phyloP scores from a whole-genome alignment of 805 yeast species.

The Kuraishia capsulata region DNA sequence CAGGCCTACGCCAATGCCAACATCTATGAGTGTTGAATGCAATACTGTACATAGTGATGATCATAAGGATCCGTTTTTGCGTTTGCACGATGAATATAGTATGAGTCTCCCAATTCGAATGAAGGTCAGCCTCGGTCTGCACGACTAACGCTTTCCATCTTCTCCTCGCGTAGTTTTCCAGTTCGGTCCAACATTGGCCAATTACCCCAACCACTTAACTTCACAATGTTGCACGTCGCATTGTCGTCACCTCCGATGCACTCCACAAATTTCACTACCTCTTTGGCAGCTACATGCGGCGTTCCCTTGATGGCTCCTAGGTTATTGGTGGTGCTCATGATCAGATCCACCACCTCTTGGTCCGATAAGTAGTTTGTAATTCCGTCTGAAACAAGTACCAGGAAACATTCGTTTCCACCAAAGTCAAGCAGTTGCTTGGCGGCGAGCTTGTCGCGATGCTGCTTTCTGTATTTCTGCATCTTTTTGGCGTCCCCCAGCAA shows the following conservation, averaged over 20 bases:
- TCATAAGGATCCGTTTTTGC: no score
- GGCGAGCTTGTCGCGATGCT: constrained; percentile 11
- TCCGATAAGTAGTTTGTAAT: constrained; percentile 73
- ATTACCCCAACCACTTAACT: constrained; percentile 86
- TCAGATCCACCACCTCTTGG: constrained; percentile 85
- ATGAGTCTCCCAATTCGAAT: neutral
- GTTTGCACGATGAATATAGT: no score
- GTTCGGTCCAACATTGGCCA: constrained; percentile 86
- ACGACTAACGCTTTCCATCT: constrained; percentile 24
- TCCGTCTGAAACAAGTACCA: constrained; percentile 83
- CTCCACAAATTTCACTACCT: constrained; percentile 74
- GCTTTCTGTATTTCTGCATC: constrained; percentile 22
- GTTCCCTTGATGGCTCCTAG: constrained; percentile 64
- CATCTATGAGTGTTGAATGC: no score
- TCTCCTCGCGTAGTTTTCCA: constrained; percentile 69
- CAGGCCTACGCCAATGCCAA: no score
- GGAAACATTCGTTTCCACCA: constrained; percentile 83
- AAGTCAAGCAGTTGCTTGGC: constrained; percentile 22
- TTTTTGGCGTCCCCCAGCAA: constrained; percentile 52
- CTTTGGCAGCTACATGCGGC: constrained; percentile 81
- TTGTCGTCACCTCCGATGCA: constrained; percentile 90
- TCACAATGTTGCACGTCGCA: constrained; percentile 81
- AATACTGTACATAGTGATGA: neutral
- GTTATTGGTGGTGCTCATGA: constrained; percentile 57
- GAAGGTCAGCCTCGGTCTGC: constrained; percentile 4